These are phyloP conservation scores for Violaceomyces palustris DNA, from an alignment of 1,284 basidiomycete genomes.

Conservation along the genomic window DNA sequence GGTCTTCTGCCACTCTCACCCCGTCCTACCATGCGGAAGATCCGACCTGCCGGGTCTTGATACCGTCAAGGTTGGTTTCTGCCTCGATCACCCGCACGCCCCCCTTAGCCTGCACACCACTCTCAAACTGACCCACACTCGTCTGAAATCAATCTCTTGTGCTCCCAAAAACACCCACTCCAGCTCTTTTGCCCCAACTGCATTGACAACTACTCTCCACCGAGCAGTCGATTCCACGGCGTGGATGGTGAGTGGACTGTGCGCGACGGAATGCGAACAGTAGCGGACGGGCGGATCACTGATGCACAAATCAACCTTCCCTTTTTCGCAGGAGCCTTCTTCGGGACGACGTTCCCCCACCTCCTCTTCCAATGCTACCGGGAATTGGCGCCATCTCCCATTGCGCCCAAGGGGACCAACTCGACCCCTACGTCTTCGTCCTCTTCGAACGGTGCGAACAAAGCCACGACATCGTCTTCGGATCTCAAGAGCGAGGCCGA, in stretches of 20 bases:
- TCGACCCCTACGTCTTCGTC: constrained; percentile 1
- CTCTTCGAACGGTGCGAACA: neutral
- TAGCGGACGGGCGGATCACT: too few species aligned
- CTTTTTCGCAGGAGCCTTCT: constrained; percentile 82
- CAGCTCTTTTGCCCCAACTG: constrained; percentile 92
- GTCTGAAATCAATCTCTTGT: too few species aligned
- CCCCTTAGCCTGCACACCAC: too few species aligned
- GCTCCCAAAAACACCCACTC: too few species aligned
- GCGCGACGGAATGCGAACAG: too few species aligned
- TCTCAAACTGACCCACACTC: too few species aligned
- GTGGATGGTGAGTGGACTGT: constrained; percentile 71
- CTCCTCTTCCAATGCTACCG: constrained; percentile 97
- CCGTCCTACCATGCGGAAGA: constrained; percentile 90
- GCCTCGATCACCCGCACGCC: too few species aligned
- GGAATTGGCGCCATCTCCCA: constrained; percentile 44
- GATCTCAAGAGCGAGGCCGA: constrained; percentile 2
- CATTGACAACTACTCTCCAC: constrained; percentile 92
- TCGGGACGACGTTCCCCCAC: constrained; percentile 96
- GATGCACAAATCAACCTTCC: too few species aligned
- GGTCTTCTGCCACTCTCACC: constrained; percentile 83
- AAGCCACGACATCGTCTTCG: neutral
- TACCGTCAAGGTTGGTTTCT: constrained; percentile 69
- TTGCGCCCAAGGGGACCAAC: constrained; percentile 27
- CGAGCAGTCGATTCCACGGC: constrained; percentile 88
- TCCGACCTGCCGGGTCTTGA: constrained; percentile 96